Evolutionary conservation across 345 rosid genomes (phyloP).

Genomic region (Hevea brasiliensis): DNA sequence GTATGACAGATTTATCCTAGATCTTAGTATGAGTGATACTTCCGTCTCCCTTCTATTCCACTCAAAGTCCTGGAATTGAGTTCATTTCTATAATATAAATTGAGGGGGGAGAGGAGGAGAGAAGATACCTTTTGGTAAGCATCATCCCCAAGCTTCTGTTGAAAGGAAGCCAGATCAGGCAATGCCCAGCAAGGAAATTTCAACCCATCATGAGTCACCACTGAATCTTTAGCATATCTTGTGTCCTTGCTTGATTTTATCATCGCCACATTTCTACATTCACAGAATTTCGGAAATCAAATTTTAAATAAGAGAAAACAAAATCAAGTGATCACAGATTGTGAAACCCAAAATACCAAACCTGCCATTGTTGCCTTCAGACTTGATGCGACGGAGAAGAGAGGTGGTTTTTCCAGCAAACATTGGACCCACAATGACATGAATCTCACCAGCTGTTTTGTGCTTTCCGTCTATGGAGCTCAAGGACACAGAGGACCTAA

Average conservation of each 20-base stretch:
- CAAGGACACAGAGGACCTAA: conserved; percentile 34
- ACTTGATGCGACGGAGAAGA: conserved; percentile 81
- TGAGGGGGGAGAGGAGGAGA: no score
- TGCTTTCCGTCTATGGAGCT: conserved; percentile 9
- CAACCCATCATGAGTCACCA: conserved; percentile 77
- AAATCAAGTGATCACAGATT: neutral
- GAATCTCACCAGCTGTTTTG: conserved; percentile 56
- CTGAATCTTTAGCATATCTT: conserved; percentile 71
- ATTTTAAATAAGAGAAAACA: neutral
- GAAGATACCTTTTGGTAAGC: conserved; percentile 58
- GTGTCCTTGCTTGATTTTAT: conserved; percentile 78
- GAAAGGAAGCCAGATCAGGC: conserved; percentile 69
- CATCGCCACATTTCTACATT: conserved; percentile 61
- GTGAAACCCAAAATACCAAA: conserved; percentile 6
- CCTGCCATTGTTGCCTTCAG: conserved; percentile 65
- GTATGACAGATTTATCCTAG: no score
- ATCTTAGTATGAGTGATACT: neutral
- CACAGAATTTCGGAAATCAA: neutral
- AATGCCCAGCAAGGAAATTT: conserved; percentile 81
- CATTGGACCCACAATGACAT: conserved; percentile 88
- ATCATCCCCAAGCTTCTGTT: conserved; percentile 45
- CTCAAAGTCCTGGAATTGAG: no score
- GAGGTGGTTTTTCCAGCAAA: conserved; percentile 94
- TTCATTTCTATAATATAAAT: no score
- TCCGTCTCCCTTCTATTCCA: neutral